Percentiles rank a stretch among this genome's conserved stretches.
These are phyloP conservation scores for Mycosphaerella arachidis DNA, from an alignment of 2,329 filamentous ascomycete species.

Conservation along the genomic window DNA sequence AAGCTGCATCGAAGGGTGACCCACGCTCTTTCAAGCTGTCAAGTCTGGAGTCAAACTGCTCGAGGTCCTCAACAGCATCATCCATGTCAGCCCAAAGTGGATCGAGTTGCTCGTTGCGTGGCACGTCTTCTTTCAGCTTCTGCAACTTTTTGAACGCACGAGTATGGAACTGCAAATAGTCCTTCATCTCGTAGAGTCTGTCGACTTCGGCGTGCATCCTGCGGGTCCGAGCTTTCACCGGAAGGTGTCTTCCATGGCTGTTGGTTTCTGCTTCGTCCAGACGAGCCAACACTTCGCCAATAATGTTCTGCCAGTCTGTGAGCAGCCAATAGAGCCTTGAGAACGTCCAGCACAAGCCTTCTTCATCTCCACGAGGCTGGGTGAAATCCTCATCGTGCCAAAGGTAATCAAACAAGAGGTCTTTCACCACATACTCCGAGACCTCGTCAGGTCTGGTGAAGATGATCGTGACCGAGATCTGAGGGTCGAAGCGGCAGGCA, in stretches of 20 bases:
- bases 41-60: slow-evolving; percentile 33
- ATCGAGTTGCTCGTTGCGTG: slow-evolving; percentile 29
- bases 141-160: slow-evolving; percentile 34
- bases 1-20: neutral
- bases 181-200: slow-evolving; percentile 34
- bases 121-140: slow-evolving; percentile 31
- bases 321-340: slow-evolving; percentile 32
- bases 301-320: slow-evolving; percentile 38
- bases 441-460: slow-evolving; percentile 32
- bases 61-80: slow-evolving; percentile 35
- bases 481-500: slow-evolving; percentile 29
- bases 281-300: slow-evolving; percentile 31
- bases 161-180: slow-evolving; percentile 34
- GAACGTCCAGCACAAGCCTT: slow-evolving; percentile 36
- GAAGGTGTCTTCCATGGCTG: slow-evolving; percentile 31
- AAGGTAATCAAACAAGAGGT: slow-evolving; percentile 32
- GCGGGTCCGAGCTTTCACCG: slow-evolving; percentile 32
- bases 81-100: slow-evolving; percentile 35
- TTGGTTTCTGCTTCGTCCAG: slow-evolving; percentile 35
- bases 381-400: slow-evolving; percentile 32
- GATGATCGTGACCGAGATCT: slow-evolving; percentile 32
- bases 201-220: slow-evolving; percentile 34
- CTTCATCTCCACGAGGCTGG: slow-evolving; percentile 32
- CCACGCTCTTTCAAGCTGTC: slow-evolving; percentile 34
- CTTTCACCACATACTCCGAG: slow-evolving; percentile 32